Evolutionary conservation across 2,329 filamentous ascomycete species (phyloP).

Genomic region (Trichoderma sp.): DNA sequence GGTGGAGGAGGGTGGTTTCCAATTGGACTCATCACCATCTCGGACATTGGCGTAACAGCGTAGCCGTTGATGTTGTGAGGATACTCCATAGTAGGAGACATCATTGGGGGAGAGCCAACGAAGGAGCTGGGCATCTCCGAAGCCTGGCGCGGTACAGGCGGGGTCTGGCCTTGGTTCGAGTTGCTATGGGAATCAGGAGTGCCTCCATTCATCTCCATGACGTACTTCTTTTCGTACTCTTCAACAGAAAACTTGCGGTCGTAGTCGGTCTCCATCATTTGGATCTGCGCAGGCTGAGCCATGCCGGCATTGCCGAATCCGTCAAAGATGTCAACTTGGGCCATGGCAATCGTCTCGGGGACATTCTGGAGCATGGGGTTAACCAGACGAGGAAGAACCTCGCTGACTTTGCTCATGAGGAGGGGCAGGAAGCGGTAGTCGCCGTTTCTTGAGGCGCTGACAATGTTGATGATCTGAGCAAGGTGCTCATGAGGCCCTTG

Average conservation of each 20-base stretch:
- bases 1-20: slow-evolving; percentile 31
- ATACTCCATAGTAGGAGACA: slow-evolving; percentile 54
- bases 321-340: slow-evolving; percentile 62
- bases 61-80: slow-evolving; percentile 46
- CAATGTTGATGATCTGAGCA: slow-evolving; percentile 63
- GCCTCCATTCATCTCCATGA: slow-evolving; percentile 35
- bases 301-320: slow-evolving; percentile 64
- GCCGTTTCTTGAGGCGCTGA: slow-evolving; percentile 70
- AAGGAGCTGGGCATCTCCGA: slow-evolving; percentile 49
- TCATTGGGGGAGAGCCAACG: slow-evolving; percentile 51
- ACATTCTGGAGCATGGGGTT: slow-evolving; percentile 60
- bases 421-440: slow-evolving; percentile 75
- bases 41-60: slow-evolving; percentile 45
- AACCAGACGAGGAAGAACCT: slow-evolving; percentile 62
- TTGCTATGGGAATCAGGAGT: slow-evolving; percentile 35
- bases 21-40: slow-evolving; percentile 54
- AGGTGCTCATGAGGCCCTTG: slow-evolving; percentile 72
- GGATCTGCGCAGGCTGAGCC: slow-evolving; percentile 48
- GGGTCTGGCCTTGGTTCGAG: slow-evolving; percentile 32
- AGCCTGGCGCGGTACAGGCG: slow-evolving; percentile 30
- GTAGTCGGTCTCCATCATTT: slow-evolving; percentile 48
- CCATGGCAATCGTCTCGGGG: slow-evolving; percentile 53
- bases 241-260: slow-evolving; percentile 46
- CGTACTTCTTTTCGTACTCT: slow-evolving; percentile 42
- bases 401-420: slow-evolving; percentile 71